phyloP scores from a whole-genome alignment of 805 yeast genomes.

The Kazachstania bromeliacearum region DNA sequence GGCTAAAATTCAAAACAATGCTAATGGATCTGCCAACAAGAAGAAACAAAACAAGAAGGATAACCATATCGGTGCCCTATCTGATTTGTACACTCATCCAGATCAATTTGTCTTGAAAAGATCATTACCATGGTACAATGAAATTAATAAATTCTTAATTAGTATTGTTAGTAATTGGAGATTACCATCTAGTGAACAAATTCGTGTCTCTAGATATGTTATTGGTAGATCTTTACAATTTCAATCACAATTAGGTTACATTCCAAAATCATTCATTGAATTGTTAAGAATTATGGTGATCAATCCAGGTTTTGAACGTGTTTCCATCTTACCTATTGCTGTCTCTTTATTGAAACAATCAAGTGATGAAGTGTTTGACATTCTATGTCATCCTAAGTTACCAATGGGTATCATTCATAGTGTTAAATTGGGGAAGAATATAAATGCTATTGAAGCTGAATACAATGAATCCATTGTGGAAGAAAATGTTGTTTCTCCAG shows the following conservation, averaged over 20 bases:
- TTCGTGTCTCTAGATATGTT: conserved; percentile 43
- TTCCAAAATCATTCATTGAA: conserved; percentile 25
- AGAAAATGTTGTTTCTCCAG: not conserved
- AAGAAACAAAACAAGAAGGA: conserved; percentile 36
- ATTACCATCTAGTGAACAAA: conserved; percentile 55
- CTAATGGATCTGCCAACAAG: conserved; percentile 4
- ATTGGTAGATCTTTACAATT: conserved; percentile 32
- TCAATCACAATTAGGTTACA: conserved; percentile 19
- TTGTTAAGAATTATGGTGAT: conserved; percentile 49
- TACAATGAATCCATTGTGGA: not conserved
- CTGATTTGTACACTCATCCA: conserved; percentile 61
- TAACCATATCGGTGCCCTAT: conserved; percentile 39
- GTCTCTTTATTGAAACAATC: conserved; percentile 38
- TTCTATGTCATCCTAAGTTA: conserved; percentile 66
- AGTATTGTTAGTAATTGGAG: conserved; percentile 38
- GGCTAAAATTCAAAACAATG: conserved; percentile 11
- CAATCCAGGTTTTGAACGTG: conserved; percentile 55
- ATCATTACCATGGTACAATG: conserved; percentile 29
- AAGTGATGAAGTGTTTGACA: conserved; percentile 42
- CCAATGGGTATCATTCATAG: conserved; percentile 38
- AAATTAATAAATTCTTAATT: conserved; percentile 36
- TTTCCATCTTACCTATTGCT: conserved; percentile 66
- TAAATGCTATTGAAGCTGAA: conserved; percentile 2
- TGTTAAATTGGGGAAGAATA: conserved; percentile 12
- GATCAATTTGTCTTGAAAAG: conserved; percentile 42